Base-by-base conservation (phyloP, 768 basidiomycete genomes). In the Phlebiopsis flavidoalba region DNA sequence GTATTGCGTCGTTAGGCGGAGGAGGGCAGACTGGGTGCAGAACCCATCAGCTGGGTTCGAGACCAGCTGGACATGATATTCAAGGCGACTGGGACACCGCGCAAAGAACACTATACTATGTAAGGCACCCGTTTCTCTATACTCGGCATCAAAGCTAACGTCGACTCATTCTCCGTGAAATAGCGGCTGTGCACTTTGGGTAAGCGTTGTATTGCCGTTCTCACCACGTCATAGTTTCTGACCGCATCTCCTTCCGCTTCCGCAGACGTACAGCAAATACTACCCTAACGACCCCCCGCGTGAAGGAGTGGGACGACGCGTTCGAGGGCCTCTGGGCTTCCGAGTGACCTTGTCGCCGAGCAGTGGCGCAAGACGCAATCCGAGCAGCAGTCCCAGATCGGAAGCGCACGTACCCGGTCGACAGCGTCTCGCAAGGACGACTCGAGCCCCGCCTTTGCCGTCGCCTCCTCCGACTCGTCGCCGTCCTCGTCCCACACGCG, bases 301-400 rank as follows among this genome's bases (percentile, higher is more conserved):
- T 89, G 62, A 76, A 79, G n/a, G 74, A 72, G 40, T 88, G 84
- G 87, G 81, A 78, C 54, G 73, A 75, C 40, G 83, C 86, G 47
- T 88, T 87, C 58, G 84, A 87, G 67, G 85, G 85, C 60, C 70
- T 81, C 19, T 88, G 83, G 89, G 89, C 21, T 81, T 85, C 58
- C 64, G 66, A 57, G 66, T 71, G 53, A 54, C 66, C 57, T 69
- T 53, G 70, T 71, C 58, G 70, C 70, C 40, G 62, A 66, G 19
- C 66, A 71, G 55, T 69, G 70, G 70, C 65, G 70, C 54, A 57
- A 66, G 59, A 65, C 62, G 35, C 69, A 70, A 54, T 48, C 50
- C n/a, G 53, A 63, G 57, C 65, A 66, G 59, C 64, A 61, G 57
- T n/a, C 53, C 36, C 64, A 60, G 51, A 65, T 62, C 40, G 61